A percentile compares a stretch with the other conserved stretches of the same genome.
phyloP scores from a whole-genome alignment of 2,329 filamentous ascomycete species.

The Arthrinium puccinioides region DNA sequence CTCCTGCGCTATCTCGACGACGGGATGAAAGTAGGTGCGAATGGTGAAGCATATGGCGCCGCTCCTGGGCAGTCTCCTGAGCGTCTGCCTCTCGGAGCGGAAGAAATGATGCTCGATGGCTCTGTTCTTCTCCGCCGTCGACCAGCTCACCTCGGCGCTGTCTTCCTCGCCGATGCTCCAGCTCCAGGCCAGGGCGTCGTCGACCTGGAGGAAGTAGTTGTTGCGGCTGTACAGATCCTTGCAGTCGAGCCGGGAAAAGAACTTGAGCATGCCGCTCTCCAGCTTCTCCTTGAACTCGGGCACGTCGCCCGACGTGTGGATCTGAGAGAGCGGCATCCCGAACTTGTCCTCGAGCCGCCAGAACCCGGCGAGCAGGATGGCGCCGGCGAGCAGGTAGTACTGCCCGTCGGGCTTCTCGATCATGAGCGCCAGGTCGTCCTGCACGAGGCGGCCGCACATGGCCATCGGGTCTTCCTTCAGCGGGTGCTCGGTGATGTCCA shows the following conservation, averaged over 20 bases:
- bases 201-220: constrained; percentile 86
- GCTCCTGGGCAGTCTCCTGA: constrained; percentile 53
- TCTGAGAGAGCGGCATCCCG: constrained; percentile 70
- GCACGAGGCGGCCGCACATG: constrained; percentile 62
- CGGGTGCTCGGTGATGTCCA: constrained; percentile 59
- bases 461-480: constrained; percentile 73
- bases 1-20: constrained; percentile 61
- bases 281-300: constrained; percentile 25
- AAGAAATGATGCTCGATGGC: constrained; percentile 70
- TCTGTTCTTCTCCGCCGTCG: constrained; percentile 66
- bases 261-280: constrained; percentile 34
- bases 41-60: constrained; percentile 67
- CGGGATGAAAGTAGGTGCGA: constrained; percentile 69
- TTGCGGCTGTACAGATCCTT: constrained; percentile 60
- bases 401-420: constrained; percentile 68
- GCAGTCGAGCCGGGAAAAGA: constrained; percentile 66
- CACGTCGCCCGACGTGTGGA: constrained; percentile 73
- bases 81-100: constrained; percentile 65
- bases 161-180: constrained; percentile 71
- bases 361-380: constrained; percentile 72
- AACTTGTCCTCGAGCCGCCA: constrained; percentile 78
- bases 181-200: constrained; percentile 71
- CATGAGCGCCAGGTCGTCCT: constrained; percentile 83
- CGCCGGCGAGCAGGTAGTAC: constrained; percentile 73
- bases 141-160: constrained; percentile 57